Evolutionary conservation across 2,329 filamentous ascomycete species (phyloP), one percentile per base, ranked within the genome.

Genomic region (Stromatinia cepivora): DNA sequence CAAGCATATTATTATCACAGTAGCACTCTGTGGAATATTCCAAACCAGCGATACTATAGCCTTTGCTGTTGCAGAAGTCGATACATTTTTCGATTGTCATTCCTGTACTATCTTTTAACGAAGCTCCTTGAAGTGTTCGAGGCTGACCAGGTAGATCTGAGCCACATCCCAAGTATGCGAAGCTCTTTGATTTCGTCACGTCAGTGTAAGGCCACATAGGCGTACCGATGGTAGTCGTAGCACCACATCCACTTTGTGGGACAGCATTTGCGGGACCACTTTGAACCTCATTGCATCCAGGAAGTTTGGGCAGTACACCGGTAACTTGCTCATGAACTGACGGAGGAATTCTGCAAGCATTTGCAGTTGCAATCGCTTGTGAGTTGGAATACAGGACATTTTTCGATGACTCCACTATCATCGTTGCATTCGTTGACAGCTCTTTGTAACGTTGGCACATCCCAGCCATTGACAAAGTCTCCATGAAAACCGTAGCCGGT

Each of bases 91-190:
- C 70, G n/a, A 74, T 62, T n/a, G 73, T 75, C 72, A 73, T 74
- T 13, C 56, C 65, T 13, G 64, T 67, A 13, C 22, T 58, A 22
- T 72, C 69, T 11, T 69, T 67, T 2, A 68, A 52, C 5, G 45
- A 25, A 25, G 61, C 57, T 9, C 70, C 59, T 31, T 36, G 48
- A 7, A 70, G 36, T 42, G 68, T 70, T 20, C 81, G 81, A 53
- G 82, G 81, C 65, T 79, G 72, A 61, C 71, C 71, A 28, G 79
- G 80, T 68, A 80, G 75, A 71, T 86, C 85, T 39, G 80, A 81
- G 75, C 85, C 90, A 80, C 89, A 92, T 68, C 89, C 89, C n/a
- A 85, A 77, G 72, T 87, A 84, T 56, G 81, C 80, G 82, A 88
- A 92, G 58, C 83, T 81, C 66, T 81, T 80, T 57, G 84, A 80